A percentile compares a stretch with the other conserved stretches of the same genome.
Evolutionary conservation across 805 yeast genomes (phyloP).

Genomic region (Trichomonascus vanleenenianus): DNA sequence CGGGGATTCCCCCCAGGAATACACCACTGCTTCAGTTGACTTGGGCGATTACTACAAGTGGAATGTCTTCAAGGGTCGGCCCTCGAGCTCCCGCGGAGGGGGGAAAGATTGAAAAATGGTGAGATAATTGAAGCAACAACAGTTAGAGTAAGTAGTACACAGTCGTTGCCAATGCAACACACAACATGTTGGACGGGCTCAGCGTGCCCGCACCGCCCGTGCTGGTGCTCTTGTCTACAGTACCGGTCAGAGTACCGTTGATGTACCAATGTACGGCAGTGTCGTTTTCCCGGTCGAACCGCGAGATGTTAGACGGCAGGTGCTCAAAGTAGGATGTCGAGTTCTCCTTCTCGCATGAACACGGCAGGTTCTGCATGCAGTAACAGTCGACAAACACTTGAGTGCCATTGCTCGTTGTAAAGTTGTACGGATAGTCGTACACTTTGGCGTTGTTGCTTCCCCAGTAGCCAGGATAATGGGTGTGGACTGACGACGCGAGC

Average conservation of each 20-base stretch:
- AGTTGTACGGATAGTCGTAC: constrained; percentile 15
- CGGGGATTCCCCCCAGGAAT: no score
- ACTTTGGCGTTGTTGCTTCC: constrained; percentile 1
- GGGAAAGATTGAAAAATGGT: no score
- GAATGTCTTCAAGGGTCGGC: no score
- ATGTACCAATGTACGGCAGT: constrained; percentile 8
- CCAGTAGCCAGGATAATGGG: constrained; percentile 7
- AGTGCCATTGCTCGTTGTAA: constrained; percentile 16
- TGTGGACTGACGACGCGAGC: neutral
- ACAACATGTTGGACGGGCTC: no score
- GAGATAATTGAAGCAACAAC: no score
- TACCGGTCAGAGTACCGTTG: constrained; percentile 17
- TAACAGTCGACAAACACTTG: constrained; percentile 15
- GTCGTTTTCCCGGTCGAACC: constrained; percentile 2
- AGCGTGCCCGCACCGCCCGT: no score
- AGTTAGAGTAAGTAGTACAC: no score
- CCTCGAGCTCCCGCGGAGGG: no score
- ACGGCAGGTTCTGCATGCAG: constrained; percentile 10
- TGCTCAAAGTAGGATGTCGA: constrained; percentile 8
- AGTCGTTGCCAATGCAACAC: no score
- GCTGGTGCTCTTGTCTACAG: no score
- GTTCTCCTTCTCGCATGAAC: constrained; percentile 2
- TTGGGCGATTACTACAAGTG: no score
- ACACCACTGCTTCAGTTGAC: no score
- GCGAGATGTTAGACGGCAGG: constrained; percentile 9